Conservation (phyloP, 768 basidiomycete species). For the Lactifluus piperatus region DNA sequence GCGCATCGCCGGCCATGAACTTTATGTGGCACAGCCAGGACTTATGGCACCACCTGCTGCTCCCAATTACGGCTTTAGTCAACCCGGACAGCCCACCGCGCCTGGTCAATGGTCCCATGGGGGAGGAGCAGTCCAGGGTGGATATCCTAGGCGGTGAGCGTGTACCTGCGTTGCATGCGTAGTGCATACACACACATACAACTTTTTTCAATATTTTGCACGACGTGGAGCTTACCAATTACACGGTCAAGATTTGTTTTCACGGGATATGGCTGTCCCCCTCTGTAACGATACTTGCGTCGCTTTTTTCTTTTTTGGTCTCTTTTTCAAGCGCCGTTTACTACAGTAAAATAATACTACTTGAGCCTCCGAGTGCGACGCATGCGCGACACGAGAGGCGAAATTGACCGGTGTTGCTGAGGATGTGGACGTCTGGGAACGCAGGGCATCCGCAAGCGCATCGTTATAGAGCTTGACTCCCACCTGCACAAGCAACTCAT, state of each 20-base stretch:
- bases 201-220: neutral
- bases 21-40: conserved; percentile 8
- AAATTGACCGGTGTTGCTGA: too few species aligned
- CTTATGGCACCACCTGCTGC: conserved; percentile 20
- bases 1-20: too few species aligned
- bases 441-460: too few species aligned
- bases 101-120: conserved; percentile 19
- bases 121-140: conserved; percentile 18
- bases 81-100: conserved; percentile 11
- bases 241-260: conserved; percentile 2
- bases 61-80: conserved; percentile 17
- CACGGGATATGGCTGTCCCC: conserved; percentile 1
- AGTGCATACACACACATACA: neutral
- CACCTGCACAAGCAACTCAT: too few species aligned
- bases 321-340: too few species aligned
- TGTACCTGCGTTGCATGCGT: neutral
- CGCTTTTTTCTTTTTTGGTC: neutral
- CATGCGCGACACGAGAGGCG: too few species aligned
- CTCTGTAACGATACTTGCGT: conserved; percentile 14
- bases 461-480: too few species aligned
- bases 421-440: too few species aligned
- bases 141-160: conserved; percentile 19
- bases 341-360: too few species aligned
- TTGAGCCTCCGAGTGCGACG: too few species aligned
- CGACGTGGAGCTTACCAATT: neutral